Conservation (phyloP, 768 basidiomycete genomes). For the Kwoniella heveanensis region DNA sequence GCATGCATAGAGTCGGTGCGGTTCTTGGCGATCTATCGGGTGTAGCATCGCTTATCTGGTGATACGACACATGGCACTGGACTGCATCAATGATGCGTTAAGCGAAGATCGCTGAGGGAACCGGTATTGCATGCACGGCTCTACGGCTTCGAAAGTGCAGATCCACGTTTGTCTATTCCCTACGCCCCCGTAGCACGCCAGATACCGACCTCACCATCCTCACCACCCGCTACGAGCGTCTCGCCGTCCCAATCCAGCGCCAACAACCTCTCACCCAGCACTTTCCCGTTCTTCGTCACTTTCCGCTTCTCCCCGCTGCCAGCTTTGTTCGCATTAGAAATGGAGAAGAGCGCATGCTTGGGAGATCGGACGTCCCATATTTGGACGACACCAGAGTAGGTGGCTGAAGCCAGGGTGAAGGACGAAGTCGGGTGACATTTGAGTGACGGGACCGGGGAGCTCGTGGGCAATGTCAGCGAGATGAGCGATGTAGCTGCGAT, state of each 20-base stretch:
- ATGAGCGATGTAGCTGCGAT: constrained; percentile 54
- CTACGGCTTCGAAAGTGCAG: neutral
- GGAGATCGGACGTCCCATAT: constrained; percentile 60
- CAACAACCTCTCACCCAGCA: constrained; percentile 56
- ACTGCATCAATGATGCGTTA: too few relatives aligned
- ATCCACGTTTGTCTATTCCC: neutral
- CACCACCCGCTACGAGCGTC: constrained; percentile 58
- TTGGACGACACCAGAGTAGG: constrained; percentile 56
- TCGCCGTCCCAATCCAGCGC: constrained; percentile 59
- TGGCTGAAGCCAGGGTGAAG: constrained; percentile 56
- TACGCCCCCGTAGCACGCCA: constrained; percentile 55
- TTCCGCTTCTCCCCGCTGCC: constrained; percentile 28
- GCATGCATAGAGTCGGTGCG: neutral
- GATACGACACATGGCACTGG: too few relatives aligned
- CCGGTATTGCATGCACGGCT: too few relatives aligned
- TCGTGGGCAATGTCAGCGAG: constrained; percentile 55
- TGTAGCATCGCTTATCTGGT: too few relatives aligned
- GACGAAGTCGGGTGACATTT: constrained; percentile 57
- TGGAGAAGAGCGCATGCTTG: constrained; percentile 57
- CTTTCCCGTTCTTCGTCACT: constrained; percentile 49
- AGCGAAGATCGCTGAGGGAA: too few relatives aligned
- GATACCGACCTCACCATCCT: constrained; percentile 57
- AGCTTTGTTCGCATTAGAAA: constrained; percentile 45
- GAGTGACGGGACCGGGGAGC: constrained; percentile 57
- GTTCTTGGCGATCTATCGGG: too few relatives aligned